These are phyloP conservation scores for Pleurotus citrinopileatus DNA, from an alignment of 768 basidiomycete species.

Conservation along the genomic window DNA sequence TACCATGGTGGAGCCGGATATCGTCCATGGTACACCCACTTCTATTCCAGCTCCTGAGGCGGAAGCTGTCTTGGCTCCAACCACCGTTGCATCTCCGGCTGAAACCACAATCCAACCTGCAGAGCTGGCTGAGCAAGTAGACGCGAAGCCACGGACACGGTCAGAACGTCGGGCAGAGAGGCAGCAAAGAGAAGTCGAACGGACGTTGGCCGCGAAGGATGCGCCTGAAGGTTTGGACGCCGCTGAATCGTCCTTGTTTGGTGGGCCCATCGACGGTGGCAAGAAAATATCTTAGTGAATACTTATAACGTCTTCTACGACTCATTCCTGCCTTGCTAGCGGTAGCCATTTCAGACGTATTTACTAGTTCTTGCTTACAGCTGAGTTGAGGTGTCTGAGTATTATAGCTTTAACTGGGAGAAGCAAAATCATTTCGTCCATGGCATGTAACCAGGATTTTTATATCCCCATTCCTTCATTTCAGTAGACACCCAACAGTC, in stretches of 20 bases:
- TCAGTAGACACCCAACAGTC: slow-evolving; percentile 74
- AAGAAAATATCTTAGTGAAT: slow-evolving; percentile 1
- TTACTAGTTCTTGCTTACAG: too few species aligned
- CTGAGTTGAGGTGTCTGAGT: too few species aligned
- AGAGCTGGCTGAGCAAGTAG: background rate
- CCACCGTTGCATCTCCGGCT: background rate
- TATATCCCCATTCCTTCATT: slow-evolving; percentile 60
- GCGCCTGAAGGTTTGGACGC: slow-evolving; percentile 4
- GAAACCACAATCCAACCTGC: background rate
- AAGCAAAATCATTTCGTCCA: background rate
- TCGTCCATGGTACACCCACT: too few species aligned
- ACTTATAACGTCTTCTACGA: background rate
- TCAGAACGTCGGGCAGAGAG: slow-evolving; percentile 1
- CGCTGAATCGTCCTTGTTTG: slow-evolving; percentile 6
- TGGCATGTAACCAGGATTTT: slow-evolving; percentile 2
- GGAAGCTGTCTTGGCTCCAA: too few species aligned
- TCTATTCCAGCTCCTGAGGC: too few species aligned
- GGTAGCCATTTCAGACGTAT: too few species aligned
- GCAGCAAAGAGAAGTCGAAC: slow-evolving; percentile 5
- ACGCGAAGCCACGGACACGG: background rate
- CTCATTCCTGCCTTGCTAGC: too few species aligned
- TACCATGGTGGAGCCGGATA: too few species aligned
- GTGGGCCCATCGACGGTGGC: background rate
- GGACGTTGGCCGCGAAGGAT: slow-evolving; percentile 18
- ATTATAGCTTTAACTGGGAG: too few species aligned